phyloP scores from a whole-genome alignment of 192 early-diverging fungal species.

The Geranomyces variabilis region DNA sequence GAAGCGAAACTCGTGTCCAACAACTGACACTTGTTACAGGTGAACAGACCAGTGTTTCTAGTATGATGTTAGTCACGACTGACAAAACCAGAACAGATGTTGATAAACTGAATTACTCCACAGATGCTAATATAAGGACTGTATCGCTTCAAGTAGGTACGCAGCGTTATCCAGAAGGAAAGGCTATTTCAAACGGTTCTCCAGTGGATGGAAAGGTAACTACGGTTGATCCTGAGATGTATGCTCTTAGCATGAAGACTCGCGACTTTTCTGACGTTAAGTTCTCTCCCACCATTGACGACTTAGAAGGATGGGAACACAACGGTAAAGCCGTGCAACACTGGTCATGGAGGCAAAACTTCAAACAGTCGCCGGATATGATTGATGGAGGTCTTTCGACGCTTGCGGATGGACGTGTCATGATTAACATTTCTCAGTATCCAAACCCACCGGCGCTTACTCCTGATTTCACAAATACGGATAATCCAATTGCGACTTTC shows the following conservation, averaged over 20 bases:
- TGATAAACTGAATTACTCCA: slow-evolving; percentile 6
- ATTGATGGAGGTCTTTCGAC: slow-evolving; percentile 18
- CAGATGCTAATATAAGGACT: background rate
- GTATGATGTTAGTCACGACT: background rate
- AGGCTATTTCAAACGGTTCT: slow-evolving; percentile 4
- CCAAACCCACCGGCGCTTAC: slow-evolving; percentile 11
- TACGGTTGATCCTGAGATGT: slow-evolving; percentile 16
- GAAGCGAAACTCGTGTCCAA: slow-evolving; percentile 9
- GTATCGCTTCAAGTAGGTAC: slow-evolving; percentile 19
- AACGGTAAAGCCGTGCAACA: slow-evolving; percentile 14
- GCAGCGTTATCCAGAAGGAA: slow-evolving; percentile 11
- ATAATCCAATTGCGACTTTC: background rate
- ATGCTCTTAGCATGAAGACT: background rate
- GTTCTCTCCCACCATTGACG: background rate
- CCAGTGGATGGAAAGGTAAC: background rate
- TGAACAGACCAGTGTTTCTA: slow-evolving; percentile 7
- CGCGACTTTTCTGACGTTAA: background rate
- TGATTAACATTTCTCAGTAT: slow-evolving; percentile 18
- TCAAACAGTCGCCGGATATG: slow-evolving; percentile 8
- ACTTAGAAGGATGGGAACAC: slow-evolving; percentile 10
- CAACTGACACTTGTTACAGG: slow-evolving; percentile 16
- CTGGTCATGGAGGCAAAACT: slow-evolving; percentile 8
- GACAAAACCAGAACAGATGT: slow-evolving; percentile 7
- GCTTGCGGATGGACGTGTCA: slow-evolving; percentile 12
- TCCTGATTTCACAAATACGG: background rate